Percentiles rank a stretch among this genome's conserved stretches.
These are phyloP conservation scores for Rhinocladiella similis DNA, from an alignment of 2,329 filamentous ascomycete genomes.

Conservation along the genomic window DNA sequence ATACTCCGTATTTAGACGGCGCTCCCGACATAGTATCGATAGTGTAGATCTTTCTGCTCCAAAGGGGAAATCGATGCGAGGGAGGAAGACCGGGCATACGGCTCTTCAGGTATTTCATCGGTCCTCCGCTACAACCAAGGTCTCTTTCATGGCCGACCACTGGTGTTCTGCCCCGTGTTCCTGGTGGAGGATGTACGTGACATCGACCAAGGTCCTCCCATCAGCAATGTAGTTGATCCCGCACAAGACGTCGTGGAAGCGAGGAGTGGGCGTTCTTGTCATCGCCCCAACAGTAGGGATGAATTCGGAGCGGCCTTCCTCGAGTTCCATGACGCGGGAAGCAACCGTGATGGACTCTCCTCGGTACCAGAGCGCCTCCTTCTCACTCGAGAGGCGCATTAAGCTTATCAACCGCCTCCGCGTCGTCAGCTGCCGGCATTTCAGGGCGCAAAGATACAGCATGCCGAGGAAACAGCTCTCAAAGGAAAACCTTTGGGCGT, in stretches of 20 bases:
- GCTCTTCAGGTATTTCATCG: too few relatives aligned
- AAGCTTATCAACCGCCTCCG: background rate
- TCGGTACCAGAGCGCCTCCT: slow-evolving; percentile 12
- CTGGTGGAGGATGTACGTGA: background rate
- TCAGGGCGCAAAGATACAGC: slow-evolving; percentile 4
- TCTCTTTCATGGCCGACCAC: slow-evolving; percentile 8
- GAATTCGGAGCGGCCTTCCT: slow-evolving; percentile 21
- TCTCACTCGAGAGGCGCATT: slow-evolving; percentile 4
- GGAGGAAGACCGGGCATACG: too few relatives aligned
- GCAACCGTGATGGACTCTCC: slow-evolving; percentile 6
- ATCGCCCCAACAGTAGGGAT: background rate
- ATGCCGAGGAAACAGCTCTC: slow-evolving; percentile 2
- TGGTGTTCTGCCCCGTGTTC: background rate
- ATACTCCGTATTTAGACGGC: too few relatives aligned
- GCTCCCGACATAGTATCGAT: too few relatives aligned
- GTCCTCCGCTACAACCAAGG: slow-evolving; percentile 1
- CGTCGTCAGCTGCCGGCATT: background rate
- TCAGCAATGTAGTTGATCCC: background rate
- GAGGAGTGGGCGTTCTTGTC: background rate
- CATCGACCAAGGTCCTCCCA: slow-evolving; percentile 4
- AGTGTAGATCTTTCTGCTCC: too few relatives aligned
- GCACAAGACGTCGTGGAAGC: slow-evolving; percentile 6
- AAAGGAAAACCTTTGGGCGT: slow-evolving; percentile 8
- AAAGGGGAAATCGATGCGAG: too few relatives aligned
- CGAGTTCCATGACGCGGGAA: slow-evolving; percentile 11